A percentile compares a stretch with the other conserved stretches of the same genome.
phyloP scores from a whole-genome alignment of 2,329 filamentous ascomycete species.

The Colletotrichum phormii region DNA sequence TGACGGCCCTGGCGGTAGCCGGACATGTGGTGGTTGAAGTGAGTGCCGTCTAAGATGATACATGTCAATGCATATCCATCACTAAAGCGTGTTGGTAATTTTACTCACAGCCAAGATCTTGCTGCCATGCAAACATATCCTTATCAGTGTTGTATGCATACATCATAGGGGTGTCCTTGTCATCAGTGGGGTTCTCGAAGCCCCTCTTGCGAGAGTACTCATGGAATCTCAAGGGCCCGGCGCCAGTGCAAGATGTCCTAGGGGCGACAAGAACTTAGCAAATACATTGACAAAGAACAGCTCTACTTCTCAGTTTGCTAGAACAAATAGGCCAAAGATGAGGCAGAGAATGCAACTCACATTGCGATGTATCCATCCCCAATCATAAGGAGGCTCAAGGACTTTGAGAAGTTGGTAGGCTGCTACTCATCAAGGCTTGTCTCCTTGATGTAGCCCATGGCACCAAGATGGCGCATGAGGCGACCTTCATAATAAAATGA shows the following conservation, averaged over 20 bases:
- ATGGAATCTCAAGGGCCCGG: conserved; percentile 43
- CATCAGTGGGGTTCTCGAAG: conserved; percentile 46
- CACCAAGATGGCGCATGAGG: conserved; percentile 50
- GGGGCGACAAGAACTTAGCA: not conserved
- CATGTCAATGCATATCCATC: not conserved
- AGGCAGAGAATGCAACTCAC: conserved; percentile 37
- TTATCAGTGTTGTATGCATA: conserved; percentile 49
- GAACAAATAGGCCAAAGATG: not conserved
- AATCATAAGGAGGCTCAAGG: conserved; percentile 48
- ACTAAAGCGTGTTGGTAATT: not conserved
- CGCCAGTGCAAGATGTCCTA: conserved; percentile 29
- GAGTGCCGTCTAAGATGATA: conserved; percentile 10
- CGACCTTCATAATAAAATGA: conserved; percentile 33
- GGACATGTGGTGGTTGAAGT: conserved; percentile 54
- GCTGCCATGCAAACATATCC: conserved; percentile 50
- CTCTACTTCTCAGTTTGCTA: no score
- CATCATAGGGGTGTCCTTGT: conserved; percentile 45
- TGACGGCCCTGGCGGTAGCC: conserved; percentile 48
- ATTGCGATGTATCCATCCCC: conserved; percentile 48
- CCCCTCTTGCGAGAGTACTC: conserved; percentile 44
- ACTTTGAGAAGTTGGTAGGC: conserved; percentile 51
- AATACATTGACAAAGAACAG: not conserved
- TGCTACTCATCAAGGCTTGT: conserved; percentile 49
- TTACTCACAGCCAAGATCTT: conserved; percentile 35
- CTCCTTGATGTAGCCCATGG: conserved; percentile 54